Evolutionary conservation across 441 rosid genomes (phyloP), one percentile per base, ranked within the genome.

Genomic region (Viola pubescens): DNA sequence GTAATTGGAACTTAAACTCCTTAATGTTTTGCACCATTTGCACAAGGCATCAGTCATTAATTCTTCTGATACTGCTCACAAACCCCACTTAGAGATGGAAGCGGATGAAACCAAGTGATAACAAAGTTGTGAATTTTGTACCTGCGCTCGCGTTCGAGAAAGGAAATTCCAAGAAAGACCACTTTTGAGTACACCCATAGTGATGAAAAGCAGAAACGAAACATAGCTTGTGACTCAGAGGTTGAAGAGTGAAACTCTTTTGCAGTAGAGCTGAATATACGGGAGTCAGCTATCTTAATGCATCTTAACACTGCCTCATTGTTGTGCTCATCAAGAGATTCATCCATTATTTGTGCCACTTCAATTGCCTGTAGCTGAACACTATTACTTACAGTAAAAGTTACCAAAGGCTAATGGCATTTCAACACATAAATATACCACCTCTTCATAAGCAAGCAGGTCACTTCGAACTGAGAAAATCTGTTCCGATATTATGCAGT

Each of bases 371-470:
- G 87, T 61, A 70, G 64, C 14, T 64, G 56, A 75, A 34, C 62
- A 64, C 14, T 26, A 54, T 53, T 54, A 54, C 19, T 74, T 44
- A 67, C 45, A 47, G 65, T 60, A 54, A 66, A 66, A 34, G 54
- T 26, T 63, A 60, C 52, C 50, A 43, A 68, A 55, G 3, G 11
- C 16, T 40, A 61, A 45, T 9, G 59, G 37, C 11, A 42, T 54
- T 55, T 19, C 26, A 19, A 51, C 45, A 73, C 45, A 50, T 11
- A 72, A 72, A 81, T 70, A 54, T 13, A 61, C 45, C 43, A 92
- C 98, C 95, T 92, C 96, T 77, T 92, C 98, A 71, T 87, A 92
- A 72, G 87, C 97, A 70, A 89, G 76, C 57, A 92, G 70, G 66
- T 73, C 76, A 58, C 60, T 58, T 74, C 69, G 81, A 61, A 70